Conservation (phyloP, 2,329 filamentous ascomycete genomes). For the Plenodomus tracheiphilus region DNA sequence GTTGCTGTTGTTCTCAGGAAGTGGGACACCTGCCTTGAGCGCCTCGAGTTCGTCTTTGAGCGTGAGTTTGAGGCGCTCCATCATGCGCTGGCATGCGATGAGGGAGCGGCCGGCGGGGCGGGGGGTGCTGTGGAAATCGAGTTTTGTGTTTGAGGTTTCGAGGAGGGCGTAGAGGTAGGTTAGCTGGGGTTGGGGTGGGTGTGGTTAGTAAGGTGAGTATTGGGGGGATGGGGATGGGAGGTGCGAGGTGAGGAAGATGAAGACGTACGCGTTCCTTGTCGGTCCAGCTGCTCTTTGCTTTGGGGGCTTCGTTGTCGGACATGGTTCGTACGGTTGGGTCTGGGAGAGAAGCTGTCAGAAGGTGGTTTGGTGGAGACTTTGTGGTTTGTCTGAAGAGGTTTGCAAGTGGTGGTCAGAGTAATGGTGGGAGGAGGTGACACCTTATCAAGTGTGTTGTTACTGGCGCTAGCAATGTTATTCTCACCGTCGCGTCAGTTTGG, state of each 20-base stretch:
- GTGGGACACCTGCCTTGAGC: slow-evolving; percentile 10
- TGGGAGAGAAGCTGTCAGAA: neutral
- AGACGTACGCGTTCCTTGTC: neutral
- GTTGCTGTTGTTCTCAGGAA: neutral
- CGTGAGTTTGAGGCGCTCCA: slow-evolving; percentile 18
- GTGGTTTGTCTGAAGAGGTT: neutral
- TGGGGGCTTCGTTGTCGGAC: neutral
- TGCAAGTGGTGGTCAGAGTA: too few species aligned
- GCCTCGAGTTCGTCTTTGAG: slow-evolving; percentile 15
- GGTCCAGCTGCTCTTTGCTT: neutral
- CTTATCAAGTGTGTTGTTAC: too few species aligned
- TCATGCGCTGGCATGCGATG: slow-evolving; percentile 24
- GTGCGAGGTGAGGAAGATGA: too few species aligned
- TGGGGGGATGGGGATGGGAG: neutral
- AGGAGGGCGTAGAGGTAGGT: slow-evolving; percentile 7
- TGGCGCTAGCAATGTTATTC: too few species aligned
- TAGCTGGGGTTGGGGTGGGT: slow-evolving; percentile 1
- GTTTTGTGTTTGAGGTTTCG: slow-evolving; percentile 4
- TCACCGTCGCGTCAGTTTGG: too few species aligned
- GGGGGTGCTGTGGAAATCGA: slow-evolving; percentile 19
- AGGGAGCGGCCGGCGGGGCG: slow-evolving; percentile 17
- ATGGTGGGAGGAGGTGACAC: too few species aligned
- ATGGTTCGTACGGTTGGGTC: neutral
- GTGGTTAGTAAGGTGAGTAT: neutral
- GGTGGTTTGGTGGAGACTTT: neutral